phyloP scores from a whole-genome alignment of 345 rosid genomes.

The Citrus sinensis region DVS_A1.0 CM039161.1:22906001-22906500 shows the following conservation, averaged over 20 bases:
- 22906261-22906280: constrained; percentile 38
- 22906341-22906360: constrained; percentile 49
- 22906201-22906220: neutral
- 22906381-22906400: neutral
- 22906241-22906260: constrained; percentile 43
- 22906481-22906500: neutral
- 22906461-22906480: neutral
- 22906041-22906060: neutral
- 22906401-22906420: neutral
- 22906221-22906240: constrained; percentile 20
- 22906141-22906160: neutral
- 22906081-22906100: neutral
- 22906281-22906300: constrained; percentile 49
- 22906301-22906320: constrained; percentile 59
- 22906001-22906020: neutral
- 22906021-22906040: neutral
- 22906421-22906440: neutral
- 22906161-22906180: neutral
- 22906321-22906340: constrained; percentile 46
- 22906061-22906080: neutral
- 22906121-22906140: too few relatives aligned
- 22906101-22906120: neutral
- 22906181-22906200: neutral
- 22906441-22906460: neutral
- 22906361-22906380: constrained; percentile 9